These are phyloP conservation scores for Naganishia friedmannii DNA, from an alignment of 768 basidiomycete genomes.

Conservation along the genomic window DNA sequence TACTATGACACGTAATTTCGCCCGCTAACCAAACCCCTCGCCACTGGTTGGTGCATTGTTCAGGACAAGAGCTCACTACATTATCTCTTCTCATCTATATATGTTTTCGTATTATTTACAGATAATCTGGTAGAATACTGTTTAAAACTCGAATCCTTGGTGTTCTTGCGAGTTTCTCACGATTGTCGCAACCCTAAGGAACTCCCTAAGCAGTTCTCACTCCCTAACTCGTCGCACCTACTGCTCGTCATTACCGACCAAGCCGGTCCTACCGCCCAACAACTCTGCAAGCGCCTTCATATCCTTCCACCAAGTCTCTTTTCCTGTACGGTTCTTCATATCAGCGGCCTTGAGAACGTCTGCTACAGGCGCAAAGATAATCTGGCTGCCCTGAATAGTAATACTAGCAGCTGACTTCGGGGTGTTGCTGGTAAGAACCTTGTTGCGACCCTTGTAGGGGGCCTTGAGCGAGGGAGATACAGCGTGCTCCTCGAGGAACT, in stretches of 20 bases:
- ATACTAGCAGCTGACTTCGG: conserved; percentile 78
- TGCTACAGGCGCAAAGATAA: conserved; percentile 77
- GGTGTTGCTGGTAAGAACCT: conserved; percentile 33
- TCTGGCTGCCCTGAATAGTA: conserved; percentile 75
- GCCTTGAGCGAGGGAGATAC: conserved; percentile 58
- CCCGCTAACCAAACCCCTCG: neutral
- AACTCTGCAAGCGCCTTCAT: conserved; percentile 70
- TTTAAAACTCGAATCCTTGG: neutral
- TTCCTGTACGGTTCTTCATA: conserved; percentile 82
- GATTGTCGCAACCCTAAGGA: neutral
- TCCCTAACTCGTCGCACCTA: neutral
- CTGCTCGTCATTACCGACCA: conserved; percentile 10
- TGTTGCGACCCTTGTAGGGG: conserved; percentile 58
- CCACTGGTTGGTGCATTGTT: neutral
- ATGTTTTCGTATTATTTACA: neutral
- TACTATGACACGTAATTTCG: too few relatives aligned
- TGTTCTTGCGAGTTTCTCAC: neutral
- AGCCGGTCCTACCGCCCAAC: conserved; percentile 57
- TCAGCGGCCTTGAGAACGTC: conserved; percentile 85
- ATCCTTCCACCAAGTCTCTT: conserved; percentile 71
- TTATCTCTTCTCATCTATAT: neutral
- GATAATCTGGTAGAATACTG: neutral
- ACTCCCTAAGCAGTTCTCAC: neutral
- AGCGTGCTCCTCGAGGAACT: conserved; percentile 84
- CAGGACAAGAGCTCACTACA: neutral